Evolutionary conservation across 495 filamentous ascomycete species (phyloP), one percentile per base, ranked within the genome.

Genomic region (Glutinoglossum americanum): DNA sequence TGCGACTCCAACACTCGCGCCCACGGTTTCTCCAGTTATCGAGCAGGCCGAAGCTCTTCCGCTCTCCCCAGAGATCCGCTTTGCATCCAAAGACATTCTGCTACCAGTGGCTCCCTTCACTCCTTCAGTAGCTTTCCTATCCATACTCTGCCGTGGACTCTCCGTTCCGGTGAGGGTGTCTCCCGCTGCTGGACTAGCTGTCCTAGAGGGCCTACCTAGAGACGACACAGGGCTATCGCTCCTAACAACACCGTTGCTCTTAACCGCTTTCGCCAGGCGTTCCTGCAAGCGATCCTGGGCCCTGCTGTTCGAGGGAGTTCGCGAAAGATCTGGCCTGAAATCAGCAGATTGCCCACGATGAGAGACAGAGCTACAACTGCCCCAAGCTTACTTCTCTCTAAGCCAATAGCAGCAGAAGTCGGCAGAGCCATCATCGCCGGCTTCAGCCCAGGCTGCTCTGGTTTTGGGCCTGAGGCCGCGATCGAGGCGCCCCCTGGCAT

Each of bases 261-360:
- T 74, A 0, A 71, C 76, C 13, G 82, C 81, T 41, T 77, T 77
- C 37, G 88, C 89, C 6, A 96, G 72, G 30, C 87, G 80, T 69
- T 94, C 89, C 66, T 94, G 89, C 39, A 96, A 75, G 13, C 85
- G 78, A 60, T 87, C 84, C 13, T 39, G 28, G 5, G 45, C 76
- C 58, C 71, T 73, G 61, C 68, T 80, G 32, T 71, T 73, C 8
- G 80, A 84, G 25, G 78, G 64, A 33, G 76, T 71, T 72, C 73
- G 63, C 7, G 75, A 73, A 25, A 69, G 63, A 41, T 53, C 69
- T 74, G 47, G n/a, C 32, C 8, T 26, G n/a, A 58, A 2, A 30
- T 32, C 8, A 58, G 30, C 39, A 5, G 15, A 7, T 53, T 39
- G n/a, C 21, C 6, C 41, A 13, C 26, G 27, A 28, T 3, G 19